A percentile compares a stretch with the other conserved stretches of the same genome.
Evolutionary conservation across 140 eudicot genomes (phyloP).

Genomic region (Stevia rebaudiana): DNA sequence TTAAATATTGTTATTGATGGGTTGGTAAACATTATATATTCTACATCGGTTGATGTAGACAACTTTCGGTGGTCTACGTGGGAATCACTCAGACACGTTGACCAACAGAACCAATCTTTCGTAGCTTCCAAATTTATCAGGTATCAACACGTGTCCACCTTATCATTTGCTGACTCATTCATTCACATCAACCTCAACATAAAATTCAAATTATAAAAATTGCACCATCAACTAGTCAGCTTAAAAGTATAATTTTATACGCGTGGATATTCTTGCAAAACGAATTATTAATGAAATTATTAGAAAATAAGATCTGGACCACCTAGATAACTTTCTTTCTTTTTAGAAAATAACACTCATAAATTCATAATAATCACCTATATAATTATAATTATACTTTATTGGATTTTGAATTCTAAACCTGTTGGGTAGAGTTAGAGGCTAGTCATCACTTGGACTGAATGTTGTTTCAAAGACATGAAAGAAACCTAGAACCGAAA

Average conservation of each 20-base stretch:
- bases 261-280: neutral
- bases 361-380: too few species aligned
- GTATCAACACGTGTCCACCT: slow-evolving; percentile 1
- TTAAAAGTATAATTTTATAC: neutral
- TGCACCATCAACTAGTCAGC: neutral
- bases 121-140: slow-evolving; percentile 12
- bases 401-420: too few species aligned
- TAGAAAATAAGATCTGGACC: neutral
- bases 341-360: too few species aligned
- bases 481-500: too few species aligned
- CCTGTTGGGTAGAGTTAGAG: too few species aligned
- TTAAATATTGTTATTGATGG: neutral
- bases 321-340: too few species aligned
- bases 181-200: slow-evolving; percentile 7
- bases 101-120: neutral
- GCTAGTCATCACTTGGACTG: too few species aligned
- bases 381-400: too few species aligned
- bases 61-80: slow-evolving; percentile 19
- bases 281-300: neutral
- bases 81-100: neutral
- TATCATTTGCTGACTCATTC: slow-evolving; percentile 2
- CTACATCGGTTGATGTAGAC: slow-evolving; percentile 4
- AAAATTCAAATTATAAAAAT: neutral
- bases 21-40: neutral
- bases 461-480: too few species aligned